A percentile compares a stretch with the other conserved stretches of the same genome.
phyloP scores from a whole-genome alignment of 768 basidiomycete genomes.

The Nidularia pulvinata region DNA sequence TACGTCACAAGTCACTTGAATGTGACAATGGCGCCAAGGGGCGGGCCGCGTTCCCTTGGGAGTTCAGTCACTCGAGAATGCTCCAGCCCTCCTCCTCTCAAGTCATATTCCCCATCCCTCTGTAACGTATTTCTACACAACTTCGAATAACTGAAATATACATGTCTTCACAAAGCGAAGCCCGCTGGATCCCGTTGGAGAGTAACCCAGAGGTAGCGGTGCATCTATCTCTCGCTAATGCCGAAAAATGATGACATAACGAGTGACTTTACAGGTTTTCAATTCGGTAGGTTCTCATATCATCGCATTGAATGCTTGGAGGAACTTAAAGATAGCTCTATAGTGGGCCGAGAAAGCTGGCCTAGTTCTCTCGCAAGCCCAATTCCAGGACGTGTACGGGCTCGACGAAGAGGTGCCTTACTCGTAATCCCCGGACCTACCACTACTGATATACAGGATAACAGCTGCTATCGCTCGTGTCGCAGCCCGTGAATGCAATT shows the following conservation, averaged over 20 bases:
- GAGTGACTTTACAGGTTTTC: conserved; percentile 33
- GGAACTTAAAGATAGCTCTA: not conserved
- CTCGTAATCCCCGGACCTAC: not conserved
- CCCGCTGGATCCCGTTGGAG: conserved; percentile 79
- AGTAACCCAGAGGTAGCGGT: conserved; percentile 54
- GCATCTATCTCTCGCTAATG: not conserved
- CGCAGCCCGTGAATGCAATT: conserved; percentile 79
- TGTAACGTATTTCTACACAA: too few species aligned
- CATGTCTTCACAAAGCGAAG: not conserved
- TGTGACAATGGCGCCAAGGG: too few species aligned
- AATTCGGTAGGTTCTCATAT: conserved; percentile 33
- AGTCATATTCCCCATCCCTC: too few species aligned
- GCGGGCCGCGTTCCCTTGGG: too few species aligned
- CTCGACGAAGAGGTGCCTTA: conserved; percentile 62
- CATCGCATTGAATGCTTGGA: not conserved
- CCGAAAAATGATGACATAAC: not conserved
- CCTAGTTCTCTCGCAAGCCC: conserved; percentile 42
- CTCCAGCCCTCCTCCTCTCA: too few species aligned
- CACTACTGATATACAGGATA: not conserved
- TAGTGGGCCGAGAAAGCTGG: conserved; percentile 78
- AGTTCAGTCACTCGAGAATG: too few species aligned
- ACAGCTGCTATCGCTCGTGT: conserved; percentile 71
- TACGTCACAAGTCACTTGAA: too few species aligned
- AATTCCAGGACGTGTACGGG: conserved; percentile 75
- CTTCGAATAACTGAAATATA: too few species aligned